Evolutionary conservation across 2,329 filamentous ascomycete genomes (phyloP), one percentile per base, ranked within the genome.

Genomic region (Paracoccidioides brasiliensis): DNA sequence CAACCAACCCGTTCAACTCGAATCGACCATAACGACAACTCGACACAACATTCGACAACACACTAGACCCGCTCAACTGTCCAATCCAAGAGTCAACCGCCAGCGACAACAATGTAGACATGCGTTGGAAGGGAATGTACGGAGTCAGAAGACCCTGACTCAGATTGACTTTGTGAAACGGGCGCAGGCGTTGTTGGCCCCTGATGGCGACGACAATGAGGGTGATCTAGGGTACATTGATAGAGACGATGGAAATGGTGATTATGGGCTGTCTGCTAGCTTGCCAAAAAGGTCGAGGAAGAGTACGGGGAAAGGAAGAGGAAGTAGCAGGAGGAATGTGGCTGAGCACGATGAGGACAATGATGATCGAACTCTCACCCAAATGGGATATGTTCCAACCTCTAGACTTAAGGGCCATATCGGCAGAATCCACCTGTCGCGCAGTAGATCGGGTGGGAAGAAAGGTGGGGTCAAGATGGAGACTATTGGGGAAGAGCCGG

Each of bases 341-440:
- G 22, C 41, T 42, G 65, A 66, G 51, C 58, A 56, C 5, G 60
- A 66, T 49, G 59, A 60, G 12, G 62, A 71, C 46, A 59, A 61
- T 15, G 63, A 71, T 53, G 71, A 72, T 46, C n/a, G 8, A 6
- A 72, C 70, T 0, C 63, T 72, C n/a, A 72, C 70, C 2, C 70
- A 72, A 59, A 72, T 72, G 70, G 66, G 71, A 54, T 72, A 69
- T 59, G 70, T 72, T 38, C 67, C 67, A 4, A 68, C 65, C 46
- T 59, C 70, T 56, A 64, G 64, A 28, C 64, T 30, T 28, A 22
- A 38, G 49, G 10, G 32, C 4, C 6, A 32, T 41, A n/a, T 5
- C 30, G 15, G 40, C 22, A 44, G 14, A 49, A 37, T 7, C 7
- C 14, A 22, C 32, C 22, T 14, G 10, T 32, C 12, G 10, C 37